Evolutionary conservation across 495 filamentous ascomycete species (phyloP).

Genomic region (Staphylotrichum longicolle): DNA sequence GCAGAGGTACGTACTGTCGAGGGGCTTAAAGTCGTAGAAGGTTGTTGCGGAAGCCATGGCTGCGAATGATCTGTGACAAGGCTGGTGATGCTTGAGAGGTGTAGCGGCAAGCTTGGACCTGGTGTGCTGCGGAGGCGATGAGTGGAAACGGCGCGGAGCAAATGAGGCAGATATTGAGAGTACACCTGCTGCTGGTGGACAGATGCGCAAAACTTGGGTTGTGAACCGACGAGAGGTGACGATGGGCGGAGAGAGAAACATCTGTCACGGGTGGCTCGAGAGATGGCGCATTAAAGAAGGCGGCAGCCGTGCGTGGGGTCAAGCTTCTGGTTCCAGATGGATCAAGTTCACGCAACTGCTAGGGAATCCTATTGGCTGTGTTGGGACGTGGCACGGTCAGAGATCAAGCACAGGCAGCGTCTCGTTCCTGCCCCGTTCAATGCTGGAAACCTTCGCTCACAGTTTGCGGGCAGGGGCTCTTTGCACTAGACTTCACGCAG

Average conservation of each 20-base stretch:
- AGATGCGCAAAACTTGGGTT: conserved; percentile 2
- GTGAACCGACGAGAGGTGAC: conserved; percentile 2
- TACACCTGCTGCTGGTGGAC: conserved; percentile 6
- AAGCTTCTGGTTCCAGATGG: not conserved
- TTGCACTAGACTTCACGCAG: too few relatives aligned
- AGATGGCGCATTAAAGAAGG: not conserved
- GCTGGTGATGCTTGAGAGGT: not conserved
- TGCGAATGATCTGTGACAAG: conserved; percentile 25
- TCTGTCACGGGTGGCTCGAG: not conserved
- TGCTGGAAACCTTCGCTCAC: too few relatives aligned
- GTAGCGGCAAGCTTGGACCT: not conserved
- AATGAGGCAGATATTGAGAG: not conserved
- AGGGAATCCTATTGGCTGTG: conserved; percentile 5
- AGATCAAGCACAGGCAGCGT: not conserved
- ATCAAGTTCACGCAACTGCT: not conserved
- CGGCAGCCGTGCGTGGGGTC: not conserved
- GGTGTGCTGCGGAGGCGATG: not conserved
- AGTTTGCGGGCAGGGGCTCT: too few relatives aligned
- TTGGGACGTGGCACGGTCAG: not conserved
- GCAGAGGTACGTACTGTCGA: conserved; percentile 60
- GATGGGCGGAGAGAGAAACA: conserved; percentile 12
- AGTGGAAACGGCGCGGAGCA: not conserved
- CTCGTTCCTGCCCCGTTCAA: not conserved
- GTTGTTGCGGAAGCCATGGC: conserved; percentile 85
- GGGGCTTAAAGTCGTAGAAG: conserved; percentile 89